A percentile compares a stretch with the other conserved stretches of the same genome.
These are phyloP conservation scores for Fusarium albidum DNA, from an alignment of 2,329 filamentous ascomycete genomes.

Conservation along the genomic window DNA sequence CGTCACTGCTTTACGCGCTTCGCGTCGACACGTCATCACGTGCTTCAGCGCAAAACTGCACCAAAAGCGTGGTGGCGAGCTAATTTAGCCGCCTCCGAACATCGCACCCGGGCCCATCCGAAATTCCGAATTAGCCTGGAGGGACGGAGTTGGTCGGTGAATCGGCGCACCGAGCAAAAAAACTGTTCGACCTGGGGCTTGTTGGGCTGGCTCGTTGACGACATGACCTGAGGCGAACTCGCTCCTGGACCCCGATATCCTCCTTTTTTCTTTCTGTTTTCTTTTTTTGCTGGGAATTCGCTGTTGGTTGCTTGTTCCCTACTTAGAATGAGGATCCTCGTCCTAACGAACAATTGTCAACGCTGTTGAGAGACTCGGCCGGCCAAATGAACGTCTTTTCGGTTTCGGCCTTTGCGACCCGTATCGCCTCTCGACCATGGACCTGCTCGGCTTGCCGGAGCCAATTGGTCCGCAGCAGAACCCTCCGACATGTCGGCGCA, in stretches of 20 bases:
- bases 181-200: constrained; percentile 33
- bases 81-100: constrained; percentile 23
- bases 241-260: constrained; percentile 9
- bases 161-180: constrained; percentile 41
- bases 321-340: constrained; percentile 35
- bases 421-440: constrained; percentile 52
- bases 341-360: constrained; percentile 9
- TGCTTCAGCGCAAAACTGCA: constrained; percentile 19
- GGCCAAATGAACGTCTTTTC: constrained; percentile 53
- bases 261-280: too few relatives aligned
- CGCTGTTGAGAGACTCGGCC: constrained; percentile 25
- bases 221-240: constrained; percentile 31
- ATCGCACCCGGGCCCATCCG: constrained; percentile 39
- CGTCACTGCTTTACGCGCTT: constrained; percentile 36
- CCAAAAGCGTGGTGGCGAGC: constrained; percentile 7
- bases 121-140: constrained; percentile 36
- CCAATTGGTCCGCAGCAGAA: constrained; percentile 47
- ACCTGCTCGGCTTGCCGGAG: constrained; percentile 56
- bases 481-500: constrained; percentile 36
- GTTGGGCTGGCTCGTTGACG: constrained; percentile 31
- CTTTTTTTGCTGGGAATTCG: constrained; percentile 2
- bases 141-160: constrained; percentile 39
- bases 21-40: constrained; percentile 43
- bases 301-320: background rate
- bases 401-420: constrained; percentile 49